Evolutionary conservation across 306 rosid species (phyloP), one percentile per base, ranked within the genome.

Genomic region (Chamaecrista fasciculata): DNA sequence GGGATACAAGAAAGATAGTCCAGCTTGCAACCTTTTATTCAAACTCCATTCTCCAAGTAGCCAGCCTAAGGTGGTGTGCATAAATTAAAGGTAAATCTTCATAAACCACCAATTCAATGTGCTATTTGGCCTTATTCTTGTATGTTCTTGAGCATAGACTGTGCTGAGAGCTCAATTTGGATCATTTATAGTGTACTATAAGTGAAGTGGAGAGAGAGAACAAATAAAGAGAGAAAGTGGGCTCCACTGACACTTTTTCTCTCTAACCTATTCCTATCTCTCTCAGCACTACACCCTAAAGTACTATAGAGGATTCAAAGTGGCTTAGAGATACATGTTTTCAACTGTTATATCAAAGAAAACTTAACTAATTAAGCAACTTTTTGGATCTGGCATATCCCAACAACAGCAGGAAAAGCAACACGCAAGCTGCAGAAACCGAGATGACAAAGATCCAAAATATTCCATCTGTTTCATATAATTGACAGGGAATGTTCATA

Each of bases 301-400:
- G n/a, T n/a, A n/a, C n/a, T n/a, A n/a, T n/a, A n/a, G n/a, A n/a
- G n/a, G n/a, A n/a, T n/a, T n/a, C n/a, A n/a, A n/a, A n/a, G n/a
- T n/a, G n/a, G n/a, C n/a, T n/a, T n/a, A n/a, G n/a, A n/a, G n/a
- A n/a, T n/a, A n/a, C n/a, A n/a, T 4, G 1, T 11, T 11, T 44
- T 53, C 73, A 70, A 29, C 16, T 70, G 48, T 29, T 33, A 42
- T 24, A 48, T 50, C 15, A 5, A 57, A 50, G 66, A 36, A 67
- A 15, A 23, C 83, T 86, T 71, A 94, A 94, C 0, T 90, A 85
- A 70, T 91, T 94, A 8, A 90, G 84, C 67, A 90, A 82, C 78
- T 85, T 91, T 75, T 84, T 88, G 96, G 89, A 94, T 80, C 79
- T 84, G 44, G 97, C 97, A 79, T 90, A 94, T 25, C 89, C 91